Conservation (phyloP, 495 filamentous ascomycete species). For the Aspergillus asperescens region DNA sequence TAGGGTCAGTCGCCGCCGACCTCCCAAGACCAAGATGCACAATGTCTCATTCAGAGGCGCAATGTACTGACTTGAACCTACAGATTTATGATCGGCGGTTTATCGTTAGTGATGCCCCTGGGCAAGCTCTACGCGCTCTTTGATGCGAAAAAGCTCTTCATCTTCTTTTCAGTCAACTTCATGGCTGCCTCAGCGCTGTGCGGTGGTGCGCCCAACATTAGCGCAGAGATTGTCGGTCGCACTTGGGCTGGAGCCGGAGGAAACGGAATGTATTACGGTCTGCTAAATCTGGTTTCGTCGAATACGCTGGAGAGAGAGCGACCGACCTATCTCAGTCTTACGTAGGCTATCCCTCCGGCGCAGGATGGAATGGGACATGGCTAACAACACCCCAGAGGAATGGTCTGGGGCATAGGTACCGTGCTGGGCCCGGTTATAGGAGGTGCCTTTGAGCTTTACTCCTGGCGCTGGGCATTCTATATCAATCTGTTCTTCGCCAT, state of each 20-base stretch:
- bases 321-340: slow-evolving; percentile 38
- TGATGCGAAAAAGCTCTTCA: slow-evolving; percentile 40
- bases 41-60: too few species aligned
- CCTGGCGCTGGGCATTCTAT: slow-evolving; percentile 41
- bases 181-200: slow-evolving; percentile 45
- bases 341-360: too few species aligned
- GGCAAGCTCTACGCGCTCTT: slow-evolving; percentile 45
- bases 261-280: slow-evolving; percentile 46
- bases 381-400: too few species aligned
- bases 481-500: slow-evolving; percentile 54
- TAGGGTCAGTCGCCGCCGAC: too few species aligned
- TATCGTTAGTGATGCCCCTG: too few species aligned
- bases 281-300: slow-evolving; percentile 29
- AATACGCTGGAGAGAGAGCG: slow-evolving; percentile 43
- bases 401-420: slow-evolving; percentile 45
- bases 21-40: too few species aligned
- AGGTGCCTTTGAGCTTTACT: slow-evolving; percentile 31
- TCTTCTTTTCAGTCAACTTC: slow-evolving; percentile 44
- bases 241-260: slow-evolving; percentile 40
- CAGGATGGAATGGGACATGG: too few species aligned
- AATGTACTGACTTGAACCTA: too few species aligned
- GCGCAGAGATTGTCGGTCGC: slow-evolving; percentile 45
- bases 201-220: slow-evolving; percentile 45
- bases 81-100: too few species aligned
- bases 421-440: slow-evolving; percentile 40